These are phyloP conservation scores for Pugionium dolabratum DNA, from an alignment of 345 rosid genomes.

Conservation along the genomic window DNA sequence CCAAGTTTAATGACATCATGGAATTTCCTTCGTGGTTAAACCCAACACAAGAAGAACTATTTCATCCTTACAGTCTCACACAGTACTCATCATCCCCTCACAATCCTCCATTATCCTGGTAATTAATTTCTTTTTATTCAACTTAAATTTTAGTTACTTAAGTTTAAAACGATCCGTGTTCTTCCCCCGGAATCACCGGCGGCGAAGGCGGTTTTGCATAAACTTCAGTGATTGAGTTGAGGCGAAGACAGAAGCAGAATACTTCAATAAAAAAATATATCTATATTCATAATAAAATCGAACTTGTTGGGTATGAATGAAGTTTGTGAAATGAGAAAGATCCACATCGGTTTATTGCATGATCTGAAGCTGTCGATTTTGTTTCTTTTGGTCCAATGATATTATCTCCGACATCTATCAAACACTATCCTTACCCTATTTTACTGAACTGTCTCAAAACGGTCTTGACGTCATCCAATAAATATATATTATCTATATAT, in stretches of 20 bases:
- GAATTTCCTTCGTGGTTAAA: slow-evolving; percentile 88
- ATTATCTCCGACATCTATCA: slow-evolving; percentile 34
- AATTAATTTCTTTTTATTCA: slow-evolving; percentile 31
- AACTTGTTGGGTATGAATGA: background rate
- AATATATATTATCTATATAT: background rate
- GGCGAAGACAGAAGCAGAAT: slow-evolving; percentile 5
- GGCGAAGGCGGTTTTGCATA: slow-evolving; percentile 32
- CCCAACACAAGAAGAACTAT: slow-evolving; percentile 56
- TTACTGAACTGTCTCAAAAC: slow-evolving; percentile 41
- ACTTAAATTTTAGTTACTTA: too few relatives aligned
- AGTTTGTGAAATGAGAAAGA: slow-evolving; percentile 36
- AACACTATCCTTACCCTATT: background rate
- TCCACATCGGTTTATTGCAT: slow-evolving; percentile 40
- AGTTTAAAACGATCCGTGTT: too few relatives aligned
- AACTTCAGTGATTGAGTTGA: slow-evolving; percentile 28
- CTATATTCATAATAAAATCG: too few relatives aligned
- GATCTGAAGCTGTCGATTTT: slow-evolving; percentile 35
- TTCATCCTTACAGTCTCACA: slow-evolving; percentile 56
- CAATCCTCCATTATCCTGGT: slow-evolving; percentile 79
- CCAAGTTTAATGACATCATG: slow-evolving; percentile 70
- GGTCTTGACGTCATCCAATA: slow-evolving; percentile 32
- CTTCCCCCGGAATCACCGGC: slow-evolving; percentile 18
- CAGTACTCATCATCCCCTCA: slow-evolving; percentile 52
- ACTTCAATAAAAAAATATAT: too few relatives aligned
- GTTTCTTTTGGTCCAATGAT: slow-evolving; percentile 36